A percentile compares a stretch with the other conserved stretches of the same genome.
Evolutionary conservation across 176 grass and related monocot species (phyloP).

Genomic region (Cocos nucifera): DNA sequence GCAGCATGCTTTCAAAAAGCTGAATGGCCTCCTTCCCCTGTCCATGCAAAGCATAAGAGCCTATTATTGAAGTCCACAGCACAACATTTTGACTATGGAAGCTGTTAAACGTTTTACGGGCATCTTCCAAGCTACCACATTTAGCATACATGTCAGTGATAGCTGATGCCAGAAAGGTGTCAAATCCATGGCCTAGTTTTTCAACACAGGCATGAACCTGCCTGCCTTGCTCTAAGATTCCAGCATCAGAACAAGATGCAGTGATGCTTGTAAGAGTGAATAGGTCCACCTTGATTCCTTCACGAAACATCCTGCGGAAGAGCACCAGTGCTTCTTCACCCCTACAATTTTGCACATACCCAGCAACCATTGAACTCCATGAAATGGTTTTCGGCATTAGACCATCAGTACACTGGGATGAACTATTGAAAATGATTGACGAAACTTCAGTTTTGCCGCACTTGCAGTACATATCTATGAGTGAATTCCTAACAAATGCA

Average conservation of each 20-base stretch:
- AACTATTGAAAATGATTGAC: slow-evolving; percentile 29
- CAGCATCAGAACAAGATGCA: slow-evolving; percentile 14
- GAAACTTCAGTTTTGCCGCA: slow-evolving; percentile 30
- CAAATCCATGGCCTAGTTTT: slow-evolving; percentile 5
- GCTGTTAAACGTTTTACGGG: slow-evolving; percentile 3
- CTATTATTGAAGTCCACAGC: slow-evolving; percentile 14
- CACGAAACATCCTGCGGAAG: slow-evolving; percentile 5
- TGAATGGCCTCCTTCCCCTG: slow-evolving; percentile 30
- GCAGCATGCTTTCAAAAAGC: slow-evolving; percentile 33
- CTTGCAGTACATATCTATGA: slow-evolving; percentile 79
- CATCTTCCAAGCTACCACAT: slow-evolving; percentile 14
- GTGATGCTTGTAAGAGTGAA: slow-evolving; percentile 2
- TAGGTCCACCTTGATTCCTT: slow-evolving; percentile 11
- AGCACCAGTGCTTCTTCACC: slow-evolving; percentile 37
- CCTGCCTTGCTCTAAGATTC: slow-evolving; percentile 11
- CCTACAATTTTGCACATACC: slow-evolving; percentile 45
- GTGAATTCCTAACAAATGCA: slow-evolving; percentile 37
- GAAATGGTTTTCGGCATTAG: slow-evolving; percentile 22
- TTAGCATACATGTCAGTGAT: slow-evolving; percentile 21
- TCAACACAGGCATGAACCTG: slow-evolving; percentile 10
- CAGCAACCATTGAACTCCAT: slow-evolving; percentile 46
- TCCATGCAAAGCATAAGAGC: slow-evolving; percentile 39
- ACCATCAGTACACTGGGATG: slow-evolving; percentile 3
- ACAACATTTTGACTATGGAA: neutral
- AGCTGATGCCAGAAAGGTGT: slow-evolving; percentile 9